Percentiles rank a stretch among this genome's conserved stretches.
These are phyloP conservation scores for Funneliformis mosseae DNA, from an alignment of 192 early-diverging fungal genomes.

Conservation along the genomic window DNA sequence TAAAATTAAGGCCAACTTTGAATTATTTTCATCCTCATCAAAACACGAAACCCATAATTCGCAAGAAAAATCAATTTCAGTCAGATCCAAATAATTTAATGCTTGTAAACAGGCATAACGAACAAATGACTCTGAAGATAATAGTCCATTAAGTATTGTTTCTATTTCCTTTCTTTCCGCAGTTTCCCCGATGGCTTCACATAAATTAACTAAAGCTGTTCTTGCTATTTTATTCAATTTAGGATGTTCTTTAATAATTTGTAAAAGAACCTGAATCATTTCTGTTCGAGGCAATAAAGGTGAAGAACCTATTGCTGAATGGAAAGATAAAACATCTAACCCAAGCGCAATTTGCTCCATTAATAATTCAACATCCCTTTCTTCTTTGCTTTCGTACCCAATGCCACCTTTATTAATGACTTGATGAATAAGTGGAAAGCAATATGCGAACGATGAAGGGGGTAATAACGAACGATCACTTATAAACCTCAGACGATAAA, in stretches of 20 bases:
- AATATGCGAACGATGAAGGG: conserved; percentile 64
- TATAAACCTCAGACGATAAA: conserved; percentile 67
- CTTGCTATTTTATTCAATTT: conserved; percentile 60
- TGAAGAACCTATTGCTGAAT: conserved; percentile 54
- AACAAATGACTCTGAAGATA: conserved; percentile 67
- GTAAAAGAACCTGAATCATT: conserved; percentile 63
- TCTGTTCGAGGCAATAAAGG: conserved; percentile 62
- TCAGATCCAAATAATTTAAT: conserved; percentile 60
- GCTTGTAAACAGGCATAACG: conserved; percentile 66
- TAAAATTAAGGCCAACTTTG: conserved; percentile 57
- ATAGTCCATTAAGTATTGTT: conserved; percentile 62
- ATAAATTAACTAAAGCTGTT: conserved; percentile 47
- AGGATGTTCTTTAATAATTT: conserved; percentile 64
- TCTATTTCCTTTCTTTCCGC: conserved; percentile 53
- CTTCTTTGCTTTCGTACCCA: conserved; percentile 37
- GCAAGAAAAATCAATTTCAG: conserved; percentile 61
- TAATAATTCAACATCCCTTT: conserved; percentile 47
- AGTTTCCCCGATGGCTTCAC: conserved; percentile 52
- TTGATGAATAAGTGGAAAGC: conserved; percentile 68
- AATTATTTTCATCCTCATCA: conserved; percentile 62
- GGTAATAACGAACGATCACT: conserved; percentile 59
- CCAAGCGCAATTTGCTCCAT: conserved; percentile 71
- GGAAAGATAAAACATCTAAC: conserved; percentile 65
- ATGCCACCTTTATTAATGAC: conserved; percentile 66
- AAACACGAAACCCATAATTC: conserved; percentile 72